Evolutionary conservation across 495 filamentous ascomycete genomes (phyloP).

Genomic region (Aspergillus ellipticus): DNA sequence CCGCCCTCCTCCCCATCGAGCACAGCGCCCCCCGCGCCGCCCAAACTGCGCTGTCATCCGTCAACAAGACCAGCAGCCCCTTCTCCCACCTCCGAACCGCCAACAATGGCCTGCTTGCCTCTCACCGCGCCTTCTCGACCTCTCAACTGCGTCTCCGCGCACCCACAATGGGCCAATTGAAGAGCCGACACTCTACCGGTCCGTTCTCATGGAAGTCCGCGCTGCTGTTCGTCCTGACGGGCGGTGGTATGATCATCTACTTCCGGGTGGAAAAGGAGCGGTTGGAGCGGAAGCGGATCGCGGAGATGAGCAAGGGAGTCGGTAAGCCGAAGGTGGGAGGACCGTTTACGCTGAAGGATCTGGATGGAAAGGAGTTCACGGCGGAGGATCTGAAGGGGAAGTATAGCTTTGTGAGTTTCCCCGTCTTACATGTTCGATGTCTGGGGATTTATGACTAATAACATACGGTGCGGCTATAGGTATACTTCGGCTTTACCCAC

Average conservation of each 20-base stretch:
- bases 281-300: conserved; percentile 78
- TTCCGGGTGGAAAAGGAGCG: conserved; percentile 88
- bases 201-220: conserved; percentile 92
- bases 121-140: conserved; percentile 28
- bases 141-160: conserved; percentile 22
- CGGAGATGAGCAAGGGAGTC: conserved; percentile 87
- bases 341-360: conserved; percentile 74
- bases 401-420: conserved; percentile 62
- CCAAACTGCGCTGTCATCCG: conserved; percentile 17
- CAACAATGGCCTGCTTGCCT: conserved; percentile 2
- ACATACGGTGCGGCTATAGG: conserved; percentile 35
- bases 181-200: conserved; percentile 38
- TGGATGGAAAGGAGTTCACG: conserved; percentile 71
- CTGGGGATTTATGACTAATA: background rate
- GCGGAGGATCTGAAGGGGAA: conserved; percentile 79
- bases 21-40: conserved; percentile 4
- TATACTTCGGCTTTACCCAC: conserved; percentile 98
- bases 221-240: conserved; percentile 75
- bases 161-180: conserved; percentile 44
- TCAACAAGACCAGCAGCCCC: conserved; percentile 16
- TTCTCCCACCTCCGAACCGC: conserved; percentile 12
- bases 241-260: conserved; percentile 74
- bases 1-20: conserved; percentile 18
- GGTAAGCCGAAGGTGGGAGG: conserved; percentile 92
- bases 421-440: background rate